phyloP scores from a whole-genome alignment of 768 basidiomycete species.

The Leccinum barrowsii region DNA sequence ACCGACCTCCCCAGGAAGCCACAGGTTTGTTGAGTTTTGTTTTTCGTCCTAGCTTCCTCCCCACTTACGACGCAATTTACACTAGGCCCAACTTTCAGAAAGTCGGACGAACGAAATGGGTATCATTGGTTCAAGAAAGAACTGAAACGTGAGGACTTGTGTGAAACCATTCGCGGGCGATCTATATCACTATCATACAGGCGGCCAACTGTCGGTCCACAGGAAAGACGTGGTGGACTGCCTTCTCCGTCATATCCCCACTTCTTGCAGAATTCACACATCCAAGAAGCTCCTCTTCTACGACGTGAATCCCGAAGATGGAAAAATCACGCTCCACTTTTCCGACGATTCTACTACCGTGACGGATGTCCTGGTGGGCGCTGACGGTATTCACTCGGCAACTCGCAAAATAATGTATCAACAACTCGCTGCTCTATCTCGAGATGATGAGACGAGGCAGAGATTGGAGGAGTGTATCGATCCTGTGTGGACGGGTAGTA shows the following conservation, averaged over 20 bases:
- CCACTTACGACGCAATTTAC: neutral
- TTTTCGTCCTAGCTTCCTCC: neutral
- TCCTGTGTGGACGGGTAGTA: conserved; percentile 41
- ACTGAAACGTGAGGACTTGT: conserved; percentile 21
- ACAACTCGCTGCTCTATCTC: conserved; percentile 7
- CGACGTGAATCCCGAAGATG: conserved; percentile 14
- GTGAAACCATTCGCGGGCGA: neutral
- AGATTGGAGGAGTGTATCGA: conserved; percentile 23
- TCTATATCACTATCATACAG: conserved; percentile 13
- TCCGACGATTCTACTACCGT: conserved; percentile 33
- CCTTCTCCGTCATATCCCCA: conserved; percentile 28
- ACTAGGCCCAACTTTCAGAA: conserved; percentile 28
- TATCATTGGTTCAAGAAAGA: conserved; percentile 24
- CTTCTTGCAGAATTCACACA: conserved; percentile 30
- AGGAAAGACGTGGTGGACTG: conserved; percentile 36
- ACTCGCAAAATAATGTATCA: conserved; percentile 28
- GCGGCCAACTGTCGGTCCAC: conserved; percentile 32
- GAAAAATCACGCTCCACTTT: conserved; percentile 33
- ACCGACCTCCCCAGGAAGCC: conserved; percentile 16
- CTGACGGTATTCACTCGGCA: conserved; percentile 42
- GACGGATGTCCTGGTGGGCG: conserved; percentile 41
- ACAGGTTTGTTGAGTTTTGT: conserved; percentile 6
- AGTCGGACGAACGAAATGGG: conserved; percentile 33
- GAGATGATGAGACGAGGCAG: conserved; percentile 5
- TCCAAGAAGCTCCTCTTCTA: conserved; percentile 36